These are phyloP conservation scores for Phytopythium litorale DNA, from an alignment of 352 stramenopile species.

Conservation along the genomic window DNA sequence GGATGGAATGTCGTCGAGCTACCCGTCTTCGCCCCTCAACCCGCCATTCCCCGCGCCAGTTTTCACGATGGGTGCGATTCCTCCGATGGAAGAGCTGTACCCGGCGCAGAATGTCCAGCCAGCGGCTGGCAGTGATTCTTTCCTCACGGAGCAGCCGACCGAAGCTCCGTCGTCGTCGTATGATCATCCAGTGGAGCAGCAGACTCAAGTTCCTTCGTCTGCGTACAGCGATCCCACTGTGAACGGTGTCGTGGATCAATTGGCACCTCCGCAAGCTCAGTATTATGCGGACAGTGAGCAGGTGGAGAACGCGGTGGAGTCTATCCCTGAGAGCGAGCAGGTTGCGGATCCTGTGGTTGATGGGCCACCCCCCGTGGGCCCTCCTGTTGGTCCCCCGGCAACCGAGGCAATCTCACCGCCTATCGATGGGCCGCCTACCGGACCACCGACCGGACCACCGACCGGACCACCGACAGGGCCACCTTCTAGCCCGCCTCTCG, in stretches of 20 bases:
- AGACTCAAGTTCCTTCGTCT: neutral
- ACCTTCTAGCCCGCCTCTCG: conserved; percentile 4
- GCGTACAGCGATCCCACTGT: neutral
- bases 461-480: neutral
- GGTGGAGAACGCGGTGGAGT: neutral
- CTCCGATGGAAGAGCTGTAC: conserved; percentile 7
- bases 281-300: neutral
- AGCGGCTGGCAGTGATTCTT: neutral
- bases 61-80: conserved; percentile 6
- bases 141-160: neutral
- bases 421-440: neutral
- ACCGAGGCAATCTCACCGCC: neutral
- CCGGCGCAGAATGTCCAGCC: neutral
- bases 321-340: neutral
- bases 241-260: neutral
- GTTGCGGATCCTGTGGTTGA: neutral
- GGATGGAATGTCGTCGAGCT: neutral
- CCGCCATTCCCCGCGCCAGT: conserved; percentile 4
- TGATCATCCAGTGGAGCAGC: neutral
- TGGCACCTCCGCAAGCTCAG: neutral
- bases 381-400: neutral
- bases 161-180: neutral
- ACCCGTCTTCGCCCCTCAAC: conserved; percentile 5
- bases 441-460: conserved; percentile 5
- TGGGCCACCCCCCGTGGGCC: neutral